Conservation (phyloP, 441 rosid species). For the Dalechampia spathulata region DNA sequence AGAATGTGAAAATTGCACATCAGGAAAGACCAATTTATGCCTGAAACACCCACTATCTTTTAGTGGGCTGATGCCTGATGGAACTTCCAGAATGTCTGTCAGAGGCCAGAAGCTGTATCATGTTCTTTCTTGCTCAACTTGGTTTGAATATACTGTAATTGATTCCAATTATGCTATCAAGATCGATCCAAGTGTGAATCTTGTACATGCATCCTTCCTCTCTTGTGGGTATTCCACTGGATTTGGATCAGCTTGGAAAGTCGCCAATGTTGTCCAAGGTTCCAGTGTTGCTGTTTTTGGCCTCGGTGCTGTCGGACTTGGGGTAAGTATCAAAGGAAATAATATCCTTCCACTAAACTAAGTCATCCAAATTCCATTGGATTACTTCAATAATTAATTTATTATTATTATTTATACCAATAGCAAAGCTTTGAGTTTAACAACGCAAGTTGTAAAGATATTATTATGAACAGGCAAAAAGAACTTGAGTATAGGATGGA, state of each 20-base stretch:
- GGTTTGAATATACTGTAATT: conserved; percentile 37
- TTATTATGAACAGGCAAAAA: too few relatives aligned
- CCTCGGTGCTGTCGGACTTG: conserved; percentile 61
- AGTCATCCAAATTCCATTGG: neutral
- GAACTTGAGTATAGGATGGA: too few relatives aligned
- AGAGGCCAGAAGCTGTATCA: conserved; percentile 29
- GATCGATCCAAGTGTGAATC: conserved; percentile 17
- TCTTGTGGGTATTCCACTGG: conserved; percentile 54
- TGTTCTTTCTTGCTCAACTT: conserved; percentile 31
- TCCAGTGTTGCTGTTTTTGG: conserved; percentile 55
- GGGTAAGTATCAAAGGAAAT: conserved; percentile 39
- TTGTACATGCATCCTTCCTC: conserved; percentile 30
- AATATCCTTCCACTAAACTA: neutral
- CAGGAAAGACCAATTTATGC: conserved; percentile 30
- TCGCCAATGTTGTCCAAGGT: conserved; percentile 35
- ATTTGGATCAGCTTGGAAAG: conserved; percentile 57
- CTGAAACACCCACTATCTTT: conserved; percentile 14
- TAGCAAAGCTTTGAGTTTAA: too few relatives aligned
- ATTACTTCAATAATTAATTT: too few relatives aligned
- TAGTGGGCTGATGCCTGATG: conserved; percentile 30
- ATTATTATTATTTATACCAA: too few relatives aligned
- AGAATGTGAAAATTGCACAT: conserved; percentile 34
- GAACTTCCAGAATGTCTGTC: conserved; percentile 37
- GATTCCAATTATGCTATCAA: conserved; percentile 23
- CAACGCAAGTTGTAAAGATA: too few relatives aligned